Conservation (phyloP, 805 yeast species). For the Myxozyma sirexii region DNA sequence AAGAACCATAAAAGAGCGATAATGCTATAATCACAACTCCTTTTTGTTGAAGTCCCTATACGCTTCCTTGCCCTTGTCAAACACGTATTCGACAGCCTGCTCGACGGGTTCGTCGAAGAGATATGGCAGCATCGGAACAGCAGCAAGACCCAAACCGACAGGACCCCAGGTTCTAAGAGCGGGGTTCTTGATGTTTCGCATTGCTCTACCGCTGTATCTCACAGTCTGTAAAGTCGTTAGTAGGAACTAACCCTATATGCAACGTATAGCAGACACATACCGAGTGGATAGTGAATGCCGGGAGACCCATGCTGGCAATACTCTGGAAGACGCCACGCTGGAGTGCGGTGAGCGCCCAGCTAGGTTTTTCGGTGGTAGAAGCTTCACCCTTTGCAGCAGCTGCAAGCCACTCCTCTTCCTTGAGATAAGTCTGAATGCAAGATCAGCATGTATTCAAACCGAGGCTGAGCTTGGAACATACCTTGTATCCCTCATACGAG, state of each 20-base stretch:
- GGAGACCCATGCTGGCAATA: slow-evolving; percentile 83
- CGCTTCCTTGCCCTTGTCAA: slow-evolving; percentile 44
- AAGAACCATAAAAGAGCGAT: neutral
- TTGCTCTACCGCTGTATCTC: slow-evolving; percentile 63
- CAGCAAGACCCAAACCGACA: slow-evolving; percentile 72
- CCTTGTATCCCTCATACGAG: slow-evolving; percentile 68
- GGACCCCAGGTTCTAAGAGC: slow-evolving; percentile 68
- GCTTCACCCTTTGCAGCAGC: slow-evolving; percentile 72
- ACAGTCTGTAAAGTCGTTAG: slow-evolving; percentile 45
- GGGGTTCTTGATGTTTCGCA: slow-evolving; percentile 57
- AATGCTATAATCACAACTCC: slow-evolving; percentile 16
- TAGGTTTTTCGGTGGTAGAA: slow-evolving; percentile 45
- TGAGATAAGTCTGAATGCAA: slow-evolving; percentile 21
- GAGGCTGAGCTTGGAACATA: slow-evolving; percentile 24
- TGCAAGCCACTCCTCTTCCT: slow-evolving; percentile 28
- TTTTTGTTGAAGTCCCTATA: slow-evolving; percentile 25
- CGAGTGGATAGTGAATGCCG: slow-evolving; percentile 82
- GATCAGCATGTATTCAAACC: neutral
- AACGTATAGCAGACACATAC: slow-evolving; percentile 7
- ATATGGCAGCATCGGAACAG: slow-evolving; percentile 77
- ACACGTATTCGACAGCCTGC: slow-evolving; percentile 61
- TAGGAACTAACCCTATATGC: neutral
- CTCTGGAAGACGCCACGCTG: slow-evolving; percentile 81
- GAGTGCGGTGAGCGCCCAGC: slow-evolving; percentile 66
- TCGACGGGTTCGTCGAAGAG: slow-evolving; percentile 84